Evolutionary conservation across 129 eudicot species (phyloP).

Genomic region (Erigeron canadensis): DNA sequence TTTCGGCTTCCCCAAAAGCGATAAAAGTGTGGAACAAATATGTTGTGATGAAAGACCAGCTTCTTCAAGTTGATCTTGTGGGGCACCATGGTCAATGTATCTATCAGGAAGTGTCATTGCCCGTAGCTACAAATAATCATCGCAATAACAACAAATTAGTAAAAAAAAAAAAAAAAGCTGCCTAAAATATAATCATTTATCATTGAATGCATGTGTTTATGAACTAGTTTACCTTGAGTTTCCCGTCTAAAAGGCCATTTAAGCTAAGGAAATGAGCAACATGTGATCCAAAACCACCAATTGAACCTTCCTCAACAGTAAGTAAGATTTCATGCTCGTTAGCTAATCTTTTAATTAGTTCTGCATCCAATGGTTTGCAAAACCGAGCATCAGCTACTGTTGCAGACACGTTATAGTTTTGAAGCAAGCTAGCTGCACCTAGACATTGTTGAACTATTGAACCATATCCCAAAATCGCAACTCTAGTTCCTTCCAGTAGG

Average conservation of each 20-base stretch:
- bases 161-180: no score
- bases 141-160: conserved; percentile 1
- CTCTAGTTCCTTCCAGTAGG: conserved; percentile 60
- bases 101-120: conserved; percentile 80
- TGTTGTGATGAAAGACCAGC: conserved; percentile 79
- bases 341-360: conserved; percentile 55
- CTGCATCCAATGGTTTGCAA: conserved; percentile 72
- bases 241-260: conserved; percentile 61
- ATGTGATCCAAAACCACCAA: conserved; percentile 82
- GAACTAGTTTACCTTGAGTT: conserved; percentile 52
- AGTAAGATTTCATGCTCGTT: conserved; percentile 63
- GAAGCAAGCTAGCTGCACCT: conserved; percentile 61
- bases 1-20: conserved; percentile 68
- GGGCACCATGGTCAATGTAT: conserved; percentile 79
- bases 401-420: conserved; percentile 38
- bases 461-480: conserved; percentile 70
- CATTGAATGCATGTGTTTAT: neutral
- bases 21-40: conserved; percentile 64
- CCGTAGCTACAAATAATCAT: conserved; percentile 52
- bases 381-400: conserved; percentile 76
- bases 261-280: conserved; percentile 66
- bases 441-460: conserved; percentile 64
- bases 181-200: neutral
- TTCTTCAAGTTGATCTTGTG: conserved; percentile 73
- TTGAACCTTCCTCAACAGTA: conserved; percentile 73